Evolutionary conservation across 257 asterid genomes (phyloP).

Genomic region (Jasminum sambac): DNA sequence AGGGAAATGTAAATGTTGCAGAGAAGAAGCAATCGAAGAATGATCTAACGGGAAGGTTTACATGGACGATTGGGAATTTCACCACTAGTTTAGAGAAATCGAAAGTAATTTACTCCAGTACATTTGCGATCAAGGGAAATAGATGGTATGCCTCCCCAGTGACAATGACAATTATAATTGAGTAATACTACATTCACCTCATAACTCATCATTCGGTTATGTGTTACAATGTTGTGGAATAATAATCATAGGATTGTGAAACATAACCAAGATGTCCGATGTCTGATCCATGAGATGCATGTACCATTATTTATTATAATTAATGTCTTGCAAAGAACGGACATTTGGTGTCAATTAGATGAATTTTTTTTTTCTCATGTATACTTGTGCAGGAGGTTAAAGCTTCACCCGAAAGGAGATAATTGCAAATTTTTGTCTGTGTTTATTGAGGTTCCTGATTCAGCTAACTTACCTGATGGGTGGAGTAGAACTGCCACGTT

Average conservation of each 20-base stretch:
- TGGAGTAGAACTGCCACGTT: neutral
- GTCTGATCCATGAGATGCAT: too few relatives aligned
- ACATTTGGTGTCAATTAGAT: too few relatives aligned
- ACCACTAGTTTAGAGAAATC: neutral
- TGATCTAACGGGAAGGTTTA: neutral
- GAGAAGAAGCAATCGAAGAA: neutral
- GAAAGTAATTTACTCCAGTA: neutral
- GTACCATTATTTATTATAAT: too few relatives aligned
- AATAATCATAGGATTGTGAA: too few relatives aligned
- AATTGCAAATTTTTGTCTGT: neutral
- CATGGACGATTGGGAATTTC: neutral
- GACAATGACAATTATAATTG: too few relatives aligned
- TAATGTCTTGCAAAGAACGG: too few relatives aligned
- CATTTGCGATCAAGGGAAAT: neutral
- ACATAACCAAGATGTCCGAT: too few relatives aligned
- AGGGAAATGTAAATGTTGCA: neutral
- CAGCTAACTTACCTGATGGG: neutral
- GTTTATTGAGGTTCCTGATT: neutral
- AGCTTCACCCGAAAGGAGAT: neutral
- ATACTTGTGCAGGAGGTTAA: neutral
- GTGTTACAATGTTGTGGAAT: too few relatives aligned
- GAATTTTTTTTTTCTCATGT: too few relatives aligned
- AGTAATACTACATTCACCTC: too few relatives aligned
- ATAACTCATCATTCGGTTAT: too few relatives aligned
- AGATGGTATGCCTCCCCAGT: neutral